Base-by-base conservation (phyloP, 2,329 filamentous ascomycete species). In the Fusarium citri region DNA sequence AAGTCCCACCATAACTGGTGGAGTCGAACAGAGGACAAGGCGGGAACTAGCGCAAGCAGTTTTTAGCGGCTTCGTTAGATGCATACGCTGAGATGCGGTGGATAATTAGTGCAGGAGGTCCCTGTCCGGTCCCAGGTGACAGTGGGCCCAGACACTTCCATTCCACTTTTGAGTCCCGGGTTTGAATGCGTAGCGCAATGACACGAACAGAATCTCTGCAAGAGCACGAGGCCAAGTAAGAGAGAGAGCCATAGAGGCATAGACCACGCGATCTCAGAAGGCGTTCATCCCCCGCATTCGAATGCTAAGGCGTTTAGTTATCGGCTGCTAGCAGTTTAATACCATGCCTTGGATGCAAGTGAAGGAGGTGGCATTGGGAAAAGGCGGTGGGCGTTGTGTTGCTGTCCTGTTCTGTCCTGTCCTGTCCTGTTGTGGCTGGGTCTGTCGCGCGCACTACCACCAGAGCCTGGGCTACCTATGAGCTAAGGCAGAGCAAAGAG, bases 21-120 rank as follows among this genome's bases (percentile, higher is more conserved):
- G 63, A 58, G 63, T 59, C 28, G 20, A 34, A 37, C 65, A 53
- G 54, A 64, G 34, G 61, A 50, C 64, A 55, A 67, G 55, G 60
- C 77, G 76, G 77, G 77, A 78, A 62, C 78, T 79, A 79, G 69
- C 51, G 72, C 65, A 72, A 47, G 59, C 58, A 54, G 53, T 45
- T 67, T 66, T 70, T 73, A 74, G 71, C 63, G 57, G 65, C 72
- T 71, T 74, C 75, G 62, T 64, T 79, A 78, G 45, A 71, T 76
- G 73, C 77, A 78, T 78, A 66, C 49, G 30, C 42, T 51, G 63
- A 55, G 47, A 60, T 70, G 63, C 40, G 20, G 43, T 60, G 46
- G 62, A 34, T 50, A 34, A 49, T 45, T 28, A 54, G 61, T 55
- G 61, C 37, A 61, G 16, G 34, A 59, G 55, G 58, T 22, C 55